These are phyloP conservation scores for Euclidium syriacum DNA, from an alignment of 345 rosid genomes.

Conservation along the genomic window DNA sequence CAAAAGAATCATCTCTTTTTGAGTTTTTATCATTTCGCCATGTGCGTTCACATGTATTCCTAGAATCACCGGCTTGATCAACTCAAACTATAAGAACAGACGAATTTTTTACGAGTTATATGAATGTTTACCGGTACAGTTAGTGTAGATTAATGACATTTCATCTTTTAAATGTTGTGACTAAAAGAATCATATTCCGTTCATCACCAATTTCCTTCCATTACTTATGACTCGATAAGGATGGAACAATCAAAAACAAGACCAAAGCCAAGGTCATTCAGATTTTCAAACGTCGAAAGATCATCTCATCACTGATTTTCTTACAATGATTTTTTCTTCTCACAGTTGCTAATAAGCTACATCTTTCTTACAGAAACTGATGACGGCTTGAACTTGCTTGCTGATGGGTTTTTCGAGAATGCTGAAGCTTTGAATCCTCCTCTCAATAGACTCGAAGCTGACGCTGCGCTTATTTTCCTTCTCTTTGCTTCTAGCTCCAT, in stretches of 20 bases:
- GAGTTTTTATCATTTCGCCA: constrained; percentile 2
- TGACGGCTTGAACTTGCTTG: constrained; percentile 29
- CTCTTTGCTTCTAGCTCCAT: constrained; percentile 75
- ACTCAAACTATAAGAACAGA: too few relatives aligned
- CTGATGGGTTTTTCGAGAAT: constrained; percentile 39
- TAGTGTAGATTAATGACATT: too few relatives aligned
- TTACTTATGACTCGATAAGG: too few relatives aligned
- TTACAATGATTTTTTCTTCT: not conserved
- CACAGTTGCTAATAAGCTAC: constrained; percentile 12
- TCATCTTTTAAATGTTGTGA: too few relatives aligned
- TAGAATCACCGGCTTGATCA: too few relatives aligned
- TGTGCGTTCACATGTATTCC: not conserved
- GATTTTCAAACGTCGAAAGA: not conserved
- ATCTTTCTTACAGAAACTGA: constrained; percentile 29
- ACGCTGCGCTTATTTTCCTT: constrained; percentile 62
- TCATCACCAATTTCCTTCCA: too few relatives aligned
- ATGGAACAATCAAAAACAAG: not conserved
- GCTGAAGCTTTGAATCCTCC: constrained; percentile 74
- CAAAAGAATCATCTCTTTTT: not conserved
- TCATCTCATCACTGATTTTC: not conserved
- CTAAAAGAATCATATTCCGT: too few relatives aligned
- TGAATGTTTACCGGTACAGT: too few relatives aligned
- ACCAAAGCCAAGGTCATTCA: not conserved
- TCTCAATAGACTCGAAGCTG: constrained; percentile 51
- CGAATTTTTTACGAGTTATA: too few relatives aligned